A percentile compares a stretch with the other conserved stretches of the same genome.
Evolutionary conservation across 805 yeast genomes (phyloP).

Genomic region (Metschnikowia orientalis): DNA sequence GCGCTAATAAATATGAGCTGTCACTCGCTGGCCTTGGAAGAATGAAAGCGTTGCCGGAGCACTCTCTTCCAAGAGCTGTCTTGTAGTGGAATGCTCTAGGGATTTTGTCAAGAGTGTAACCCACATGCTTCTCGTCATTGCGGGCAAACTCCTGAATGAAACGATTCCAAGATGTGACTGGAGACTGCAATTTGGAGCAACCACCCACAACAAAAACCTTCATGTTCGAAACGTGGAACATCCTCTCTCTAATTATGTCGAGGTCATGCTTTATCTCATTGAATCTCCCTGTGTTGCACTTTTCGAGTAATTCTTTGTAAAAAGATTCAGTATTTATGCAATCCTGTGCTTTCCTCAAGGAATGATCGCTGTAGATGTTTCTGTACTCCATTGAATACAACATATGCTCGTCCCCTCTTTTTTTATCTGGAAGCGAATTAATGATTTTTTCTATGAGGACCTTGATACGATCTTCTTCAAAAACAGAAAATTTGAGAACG

Average conservation of each 20-base stretch:
- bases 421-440: conserved; percentile 56
- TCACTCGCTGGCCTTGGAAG: conserved; percentile 81
- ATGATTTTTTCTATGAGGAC: conserved; percentile 60
- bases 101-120: conserved; percentile 25
- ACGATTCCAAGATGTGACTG: conserved; percentile 56
- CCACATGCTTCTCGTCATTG: conserved; percentile 3
- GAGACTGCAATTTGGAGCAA: conserved; percentile 44
- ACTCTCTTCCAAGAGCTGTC: conserved; percentile 51
- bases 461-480: conserved; percentile 68
- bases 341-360: conserved; percentile 65
- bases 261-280: conserved; percentile 44
- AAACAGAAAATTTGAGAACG: conserved; percentile 59
- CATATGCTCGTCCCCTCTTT: conserved; percentile 62
- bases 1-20: conserved; percentile 61
- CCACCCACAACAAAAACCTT: conserved; percentile 73
- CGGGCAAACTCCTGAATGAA: conserved; percentile 25
- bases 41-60: conserved; percentile 54
- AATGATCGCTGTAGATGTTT: conserved; percentile 49
- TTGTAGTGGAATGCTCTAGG: conserved; percentile 53
- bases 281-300: conserved; percentile 54
- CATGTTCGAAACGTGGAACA: conserved; percentile 56
- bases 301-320: conserved; percentile 39
- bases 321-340: conserved; percentile 58
- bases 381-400: conserved; percentile 58
- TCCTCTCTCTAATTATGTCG: conserved; percentile 45